Evolutionary conservation across 495 filamentous ascomycete species (phyloP), one percentile per base, ranked within the genome.

Genomic region (Podospora tetraspora): DNA sequence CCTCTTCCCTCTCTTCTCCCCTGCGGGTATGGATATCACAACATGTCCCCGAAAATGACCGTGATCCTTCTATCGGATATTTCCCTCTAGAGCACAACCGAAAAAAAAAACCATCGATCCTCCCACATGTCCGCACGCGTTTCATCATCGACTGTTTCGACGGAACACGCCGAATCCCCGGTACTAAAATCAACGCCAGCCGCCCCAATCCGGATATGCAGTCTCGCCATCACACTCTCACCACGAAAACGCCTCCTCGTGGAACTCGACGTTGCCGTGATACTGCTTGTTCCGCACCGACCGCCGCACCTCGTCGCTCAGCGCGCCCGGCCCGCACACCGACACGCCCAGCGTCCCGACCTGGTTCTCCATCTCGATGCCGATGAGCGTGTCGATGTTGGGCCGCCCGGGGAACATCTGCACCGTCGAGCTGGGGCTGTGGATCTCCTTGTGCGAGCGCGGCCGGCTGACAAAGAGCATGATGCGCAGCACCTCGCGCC

Each of bases 241-340:
- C 91, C 91, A 94, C 16, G 91, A 94, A 80, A 99, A 99, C 59
- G 92, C 91, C 82, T 99, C 95, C 77, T 99, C 95, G 24, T 94
- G 84, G 79, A 98, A 97, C 77, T 97, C 93, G 21, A 98, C 82
- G 32, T 83, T 85, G 23, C 86, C 88, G 4, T 85, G 84, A 62
- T 87, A 83, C 61, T 91, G 87, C 71, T 86, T 83, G 43, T 79
- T 81, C 63, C 95, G 82, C 22, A 91, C 86, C 22, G 92, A 92
- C 23, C 81, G 80, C 25, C 95, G 74, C 0, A 98, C 96, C 68
- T 93, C 90, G 79, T 99, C 95, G 30, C 90, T 91, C 77, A 98
- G 90, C 3, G 89, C 89, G 11, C 95, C 95, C 59, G 92, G 91
- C 11, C 94, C 95, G 79, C 95, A 99, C 21, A 96, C 92, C 25